Percentiles rank a stretch among this genome's conserved stretches.
phyloP scores from a whole-genome alignment of 2,329 filamentous ascomycete species.

The Fusarium penzigii region DNA sequence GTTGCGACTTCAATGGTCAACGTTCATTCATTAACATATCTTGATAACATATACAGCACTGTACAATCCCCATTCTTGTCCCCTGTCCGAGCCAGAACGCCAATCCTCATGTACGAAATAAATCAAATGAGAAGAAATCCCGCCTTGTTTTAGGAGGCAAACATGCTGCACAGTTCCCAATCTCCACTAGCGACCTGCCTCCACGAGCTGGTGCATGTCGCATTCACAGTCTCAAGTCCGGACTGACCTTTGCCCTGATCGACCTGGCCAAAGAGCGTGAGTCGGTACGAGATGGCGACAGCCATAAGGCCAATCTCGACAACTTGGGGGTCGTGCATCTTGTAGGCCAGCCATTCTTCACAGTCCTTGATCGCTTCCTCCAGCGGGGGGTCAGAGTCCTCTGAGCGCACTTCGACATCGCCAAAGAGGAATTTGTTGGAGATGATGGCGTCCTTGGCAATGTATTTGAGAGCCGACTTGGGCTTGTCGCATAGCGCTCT shows the following conservation, averaged over 20 bases:
- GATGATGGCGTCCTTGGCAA: constrained; percentile 30
- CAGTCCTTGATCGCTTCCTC: constrained; percentile 30
- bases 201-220: constrained; percentile 31
- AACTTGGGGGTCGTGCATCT: constrained; percentile 30
- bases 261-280: constrained; percentile 28
- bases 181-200: constrained; percentile 30
- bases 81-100: constrained; percentile 10
- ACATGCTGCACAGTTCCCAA: constrained; percentile 31
- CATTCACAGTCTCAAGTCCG: constrained; percentile 26
- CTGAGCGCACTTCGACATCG: constrained; percentile 22
- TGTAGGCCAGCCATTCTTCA: constrained; percentile 31
- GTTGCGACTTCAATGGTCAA: background rate
- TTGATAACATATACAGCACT: background rate
- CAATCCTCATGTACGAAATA: background rate
- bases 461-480: constrained; percentile 29
- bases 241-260: constrained; percentile 21
- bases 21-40: background rate
- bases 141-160: constrained; percentile 18
- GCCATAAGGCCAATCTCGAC: constrained; percentile 32
- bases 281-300: constrained; percentile 26
- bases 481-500: constrained; percentile 32
- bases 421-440: constrained; percentile 32
- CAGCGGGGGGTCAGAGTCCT: constrained; percentile 29
- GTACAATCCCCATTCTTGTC: background rate
- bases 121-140: background rate